Base-by-base conservation (phyloP, 2,329 filamentous ascomycete species). In the Pyrenophora graminea region DNA sequence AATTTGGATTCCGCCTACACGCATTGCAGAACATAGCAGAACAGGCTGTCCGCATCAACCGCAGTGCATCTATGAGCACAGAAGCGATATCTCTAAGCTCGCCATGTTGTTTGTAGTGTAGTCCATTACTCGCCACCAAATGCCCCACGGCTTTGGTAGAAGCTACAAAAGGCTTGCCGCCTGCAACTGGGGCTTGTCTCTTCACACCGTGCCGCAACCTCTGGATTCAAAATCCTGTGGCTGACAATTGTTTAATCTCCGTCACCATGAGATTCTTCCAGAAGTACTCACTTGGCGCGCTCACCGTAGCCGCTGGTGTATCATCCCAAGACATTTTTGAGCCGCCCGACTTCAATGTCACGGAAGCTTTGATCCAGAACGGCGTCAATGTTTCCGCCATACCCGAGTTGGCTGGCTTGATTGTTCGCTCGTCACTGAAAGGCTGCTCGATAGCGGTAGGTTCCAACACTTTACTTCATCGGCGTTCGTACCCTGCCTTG, bases 401-500 rank as follows among this genome's bases (percentile, higher is more conserved):
- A 19, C 50, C 56, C 9, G 56, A 49, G 2, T 47, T 63, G 4
- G 32, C 51, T 7, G 13, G 27, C 1, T 41, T 58, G 7, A 23
- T 17, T n/a, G 32, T 48, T 2, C 40, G 39, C 6, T 45, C 51
- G 3, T 40, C 36, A 7, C 30, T 34, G 1, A 48, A 36, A 30
- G 48, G 47, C 4, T 68, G 63, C 33, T 56, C 53, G 13, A 46
- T 48, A 37, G 62, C 63, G 18, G 64, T 67, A 47, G 49, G 18
- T 13, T n/a, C 39, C 5, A 3, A 4, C 7, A 3, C 27, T 13
- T 30, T 4, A 30, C 9, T 12, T 30, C 27, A 30, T 25, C 6
- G 8, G 6, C 23, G 23, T 8, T 25, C 8, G 6, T 25, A 8
- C 23, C 23, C 6, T 9, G 23, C 8, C 23, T 8, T 2, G 7